These are phyloP conservation scores for Nothopassalora personata DNA, from an alignment of 2,329 filamentous ascomycete genomes.

Conservation along the genomic window DNA sequence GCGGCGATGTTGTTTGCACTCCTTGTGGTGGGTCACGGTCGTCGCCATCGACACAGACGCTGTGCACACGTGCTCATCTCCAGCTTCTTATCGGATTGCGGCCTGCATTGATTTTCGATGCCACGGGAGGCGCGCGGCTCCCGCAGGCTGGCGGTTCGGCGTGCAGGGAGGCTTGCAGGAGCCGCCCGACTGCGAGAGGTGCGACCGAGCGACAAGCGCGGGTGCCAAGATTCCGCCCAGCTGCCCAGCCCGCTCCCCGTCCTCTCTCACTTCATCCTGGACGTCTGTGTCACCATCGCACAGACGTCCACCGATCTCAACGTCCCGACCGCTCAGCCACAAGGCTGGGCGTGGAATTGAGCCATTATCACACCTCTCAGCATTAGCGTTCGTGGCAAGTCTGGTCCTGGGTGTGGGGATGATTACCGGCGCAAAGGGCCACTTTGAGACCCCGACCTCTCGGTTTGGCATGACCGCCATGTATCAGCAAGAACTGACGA, in stretches of 20 bases:
- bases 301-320: slow-evolving; percentile 5
- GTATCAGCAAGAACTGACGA: neutral
- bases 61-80: neutral
- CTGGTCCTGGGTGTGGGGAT: neutral
- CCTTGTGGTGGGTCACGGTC: neutral
- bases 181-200: neutral
- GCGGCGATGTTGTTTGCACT: neutral
- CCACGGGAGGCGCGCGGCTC: neutral
- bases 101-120: neutral
- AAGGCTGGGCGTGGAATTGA: slow-evolving; percentile 10
- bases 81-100: neutral
- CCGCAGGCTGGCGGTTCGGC: neutral
- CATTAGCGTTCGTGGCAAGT: neutral
- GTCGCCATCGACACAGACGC: neutral
- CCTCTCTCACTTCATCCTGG: neutral
- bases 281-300: neutral
- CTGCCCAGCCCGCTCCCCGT: neutral
- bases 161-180: too few relatives aligned
- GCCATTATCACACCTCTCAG: neutral
- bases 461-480: neutral
- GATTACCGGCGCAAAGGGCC: neutral
- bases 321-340: slow-evolving; percentile 4
- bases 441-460: neutral
- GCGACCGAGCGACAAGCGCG: neutral
- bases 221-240: neutral